Base-by-base conservation (phyloP, 2,329 filamentous ascomycete genomes). In the Fusarium torreyae region DNA sequence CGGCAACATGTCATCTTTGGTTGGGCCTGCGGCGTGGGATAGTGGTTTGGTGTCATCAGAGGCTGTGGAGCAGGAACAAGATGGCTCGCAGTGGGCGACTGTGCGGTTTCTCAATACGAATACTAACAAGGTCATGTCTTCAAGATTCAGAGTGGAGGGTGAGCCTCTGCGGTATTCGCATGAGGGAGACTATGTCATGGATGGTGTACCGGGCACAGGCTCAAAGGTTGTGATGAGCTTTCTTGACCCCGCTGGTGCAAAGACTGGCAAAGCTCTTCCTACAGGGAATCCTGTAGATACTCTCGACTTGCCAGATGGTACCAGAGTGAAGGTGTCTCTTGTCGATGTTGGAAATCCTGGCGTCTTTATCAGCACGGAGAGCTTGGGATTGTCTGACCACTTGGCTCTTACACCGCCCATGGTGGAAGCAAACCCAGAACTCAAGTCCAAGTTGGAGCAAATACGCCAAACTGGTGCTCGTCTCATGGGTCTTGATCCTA, bases 51-150 rank as follows among this genome's bases (percentile, higher is more conserved):
- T 78, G 7, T 38, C 55, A 14, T 53, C 57, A 1, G 64, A 64
- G 10, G 34, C 42, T 8, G 57, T 68, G 13, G 63, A 76, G 48
- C 31, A 33, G 26, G 76, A 73, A 15, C 58, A 54, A 1, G 55
- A 71, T 20, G 77, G 76, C 4, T 74, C 77, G 20, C 74, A 73
- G 11, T 76, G 77, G 59, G 80, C 82, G 3, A 86, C 81, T 1
- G 85, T 93, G 14, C 81, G 86, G 56, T 88, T 93, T 38, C 83
- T 86, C 72, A 94, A 94, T 75, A 93, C 90, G 2, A 94, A 94
- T 70, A 94, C 91, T 0, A 79, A 80, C 18, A 92, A 92, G 74
- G 76, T 89, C 26, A 87, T 92, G 58, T 78, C 85, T 42, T 84
- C 87, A 2, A 85, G 81, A 0, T 92, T 92, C 68, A 78, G 81